Conservation (phyloP, 192 early-diverging fungal species). For the Coemansia sp. region DNA sequence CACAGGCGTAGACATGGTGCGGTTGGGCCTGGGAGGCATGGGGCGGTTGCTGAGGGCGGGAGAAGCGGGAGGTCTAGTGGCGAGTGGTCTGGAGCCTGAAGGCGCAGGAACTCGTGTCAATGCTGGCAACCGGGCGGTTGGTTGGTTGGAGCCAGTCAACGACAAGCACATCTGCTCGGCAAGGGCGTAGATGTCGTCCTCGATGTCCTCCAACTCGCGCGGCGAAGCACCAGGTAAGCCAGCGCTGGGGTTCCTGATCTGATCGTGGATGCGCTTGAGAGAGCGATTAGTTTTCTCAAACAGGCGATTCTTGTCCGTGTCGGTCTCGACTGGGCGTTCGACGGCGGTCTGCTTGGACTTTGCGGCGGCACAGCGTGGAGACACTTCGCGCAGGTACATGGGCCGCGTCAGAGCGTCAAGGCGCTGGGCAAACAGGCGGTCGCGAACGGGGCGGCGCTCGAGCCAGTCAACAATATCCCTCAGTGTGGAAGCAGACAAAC, state of each 20-base stretch:
- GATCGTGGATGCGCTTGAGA: constrained; percentile 17
- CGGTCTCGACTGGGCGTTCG: constrained; percentile 3
- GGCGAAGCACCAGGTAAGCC: not conserved
- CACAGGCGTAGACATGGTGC: constrained; percentile 37
- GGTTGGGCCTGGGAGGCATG: constrained; percentile 16
- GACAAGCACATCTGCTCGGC: constrained; percentile 39
- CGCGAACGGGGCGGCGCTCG: constrained; percentile 30
- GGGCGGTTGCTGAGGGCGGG: not conserved
- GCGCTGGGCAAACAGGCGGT: constrained; percentile 27
- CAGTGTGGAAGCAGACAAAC: constrained; percentile 9
- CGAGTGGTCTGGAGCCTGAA: not conserved
- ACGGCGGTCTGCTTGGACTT: not conserved
- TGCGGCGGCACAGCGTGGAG: constrained; percentile 13
- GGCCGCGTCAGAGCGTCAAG: constrained; percentile 30
- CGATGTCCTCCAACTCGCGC: constrained; percentile 1
- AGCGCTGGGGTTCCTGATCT: not conserved
- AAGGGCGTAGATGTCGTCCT: constrained; percentile 20
- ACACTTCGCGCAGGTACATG: constrained; percentile 34
- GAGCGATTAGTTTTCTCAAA: constrained; percentile 14
- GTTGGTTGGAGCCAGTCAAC: constrained; percentile 15
- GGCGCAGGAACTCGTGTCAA: constrained; percentile 8
- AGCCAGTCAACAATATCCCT: constrained; percentile 34
- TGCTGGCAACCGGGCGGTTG: constrained; percentile 27
- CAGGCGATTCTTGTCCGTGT: constrained; percentile 8
- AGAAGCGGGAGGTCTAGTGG: not conserved